phyloP scores from a whole-genome alignment of 352 stramenopile species.

The Paralagenidium karlingii region DNA sequence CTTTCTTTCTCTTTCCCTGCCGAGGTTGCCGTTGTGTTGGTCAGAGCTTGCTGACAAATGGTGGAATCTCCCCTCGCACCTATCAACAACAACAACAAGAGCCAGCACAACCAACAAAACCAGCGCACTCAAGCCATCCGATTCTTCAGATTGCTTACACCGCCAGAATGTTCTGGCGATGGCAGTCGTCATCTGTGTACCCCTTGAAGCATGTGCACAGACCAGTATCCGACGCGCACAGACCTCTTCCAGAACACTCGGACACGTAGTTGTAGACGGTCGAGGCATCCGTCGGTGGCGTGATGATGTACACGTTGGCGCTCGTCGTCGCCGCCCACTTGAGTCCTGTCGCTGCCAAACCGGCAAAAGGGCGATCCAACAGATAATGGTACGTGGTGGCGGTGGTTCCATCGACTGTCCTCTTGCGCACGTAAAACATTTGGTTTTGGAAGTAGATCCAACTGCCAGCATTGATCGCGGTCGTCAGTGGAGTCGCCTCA shows the following conservation, averaged over 20 bases:
- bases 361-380: constrained; percentile 35
- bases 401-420: too few relatives aligned
- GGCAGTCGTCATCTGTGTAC: constrained; percentile 81
- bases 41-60: too few relatives aligned
- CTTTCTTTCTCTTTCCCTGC: too few relatives aligned
- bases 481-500: background rate
- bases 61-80: too few relatives aligned
- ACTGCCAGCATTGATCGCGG: constrained; percentile 8
- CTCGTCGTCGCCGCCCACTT: background rate
- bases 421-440: constrained; percentile 34
- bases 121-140: too few relatives aligned
- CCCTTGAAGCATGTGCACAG: constrained; percentile 82
- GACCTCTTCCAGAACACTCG: constrained; percentile 52
- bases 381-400: constrained; percentile 4
- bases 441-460: constrained; percentile 46
- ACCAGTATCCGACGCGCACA: constrained; percentile 50
- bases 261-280: constrained; percentile 60
- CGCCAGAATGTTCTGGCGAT: constrained; percentile 73
- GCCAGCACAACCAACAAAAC: too few relatives aligned
- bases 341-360: constrained; percentile 11
- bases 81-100: too few relatives aligned
- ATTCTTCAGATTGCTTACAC: constrained; percentile 27
- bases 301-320: constrained; percentile 16
- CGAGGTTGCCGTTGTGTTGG: too few relatives aligned
- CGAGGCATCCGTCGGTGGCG: constrained; percentile 6